A percentile compares a stretch with the other conserved stretches of the same genome.
Conservation (phyloP, 257 asterid genomes). For the Solanum pinnatisectum region DNA sequence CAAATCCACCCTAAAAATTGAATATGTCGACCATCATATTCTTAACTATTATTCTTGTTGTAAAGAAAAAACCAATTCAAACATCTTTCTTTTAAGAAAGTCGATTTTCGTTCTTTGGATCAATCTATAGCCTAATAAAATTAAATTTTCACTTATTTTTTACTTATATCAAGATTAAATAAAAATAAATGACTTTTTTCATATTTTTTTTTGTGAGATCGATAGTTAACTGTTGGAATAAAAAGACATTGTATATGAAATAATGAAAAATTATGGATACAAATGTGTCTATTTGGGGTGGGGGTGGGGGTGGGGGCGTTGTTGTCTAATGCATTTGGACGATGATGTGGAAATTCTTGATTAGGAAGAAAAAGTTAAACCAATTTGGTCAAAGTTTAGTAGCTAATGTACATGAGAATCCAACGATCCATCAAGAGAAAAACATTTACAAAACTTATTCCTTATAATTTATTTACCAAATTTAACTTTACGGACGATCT, state of each 20-base stretch:
- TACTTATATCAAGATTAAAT: no score
- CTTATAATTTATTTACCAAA: neutral
- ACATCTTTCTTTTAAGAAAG: neutral
- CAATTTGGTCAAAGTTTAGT: conserved; percentile 10
- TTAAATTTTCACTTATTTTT: no score
- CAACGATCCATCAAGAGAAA: conserved; percentile 1
- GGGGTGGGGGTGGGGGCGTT: neutral
- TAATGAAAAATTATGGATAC: no score
- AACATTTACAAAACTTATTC: neutral
- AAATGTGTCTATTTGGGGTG: neutral
- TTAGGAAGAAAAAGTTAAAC: neutral
- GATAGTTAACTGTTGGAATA: no score
- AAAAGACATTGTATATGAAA: no score
- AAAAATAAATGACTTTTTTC: no score
- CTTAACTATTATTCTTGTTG: neutral
- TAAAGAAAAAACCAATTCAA: neutral
- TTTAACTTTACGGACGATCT: neutral
- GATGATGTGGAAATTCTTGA: neutral
- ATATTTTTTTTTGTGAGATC: no score
- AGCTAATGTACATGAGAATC: neutral
- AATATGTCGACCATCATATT: neutral
- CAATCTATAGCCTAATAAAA: neutral
- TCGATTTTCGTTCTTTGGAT: neutral
- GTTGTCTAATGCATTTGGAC: neutral
- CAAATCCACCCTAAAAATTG: neutral